Evolutionary conservation across 2,329 filamentous ascomycete genomes (phyloP).

Genomic region (Aquanectria penicillioides): DNA sequence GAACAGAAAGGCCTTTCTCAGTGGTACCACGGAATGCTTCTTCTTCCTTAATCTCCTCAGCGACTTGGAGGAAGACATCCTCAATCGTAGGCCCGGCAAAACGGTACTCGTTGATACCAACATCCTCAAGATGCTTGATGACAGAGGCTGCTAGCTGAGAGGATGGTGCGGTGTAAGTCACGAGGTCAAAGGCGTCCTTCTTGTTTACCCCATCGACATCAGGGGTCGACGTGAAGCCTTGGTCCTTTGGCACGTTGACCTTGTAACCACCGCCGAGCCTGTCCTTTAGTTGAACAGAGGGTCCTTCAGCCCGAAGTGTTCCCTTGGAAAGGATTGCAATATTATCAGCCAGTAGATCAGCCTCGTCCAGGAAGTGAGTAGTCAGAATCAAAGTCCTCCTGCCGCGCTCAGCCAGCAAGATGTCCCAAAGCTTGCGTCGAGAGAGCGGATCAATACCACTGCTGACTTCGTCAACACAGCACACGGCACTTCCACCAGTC

Average conservation of each 20-base stretch:
- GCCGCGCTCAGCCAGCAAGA: slow-evolving; percentile 85
- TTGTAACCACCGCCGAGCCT: slow-evolving; percentile 85
- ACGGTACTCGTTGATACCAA: slow-evolving; percentile 79
- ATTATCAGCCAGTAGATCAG: slow-evolving; percentile 87
- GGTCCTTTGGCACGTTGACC: slow-evolving; percentile 75
- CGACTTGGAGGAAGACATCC: slow-evolving; percentile 88
- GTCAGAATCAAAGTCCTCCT: slow-evolving; percentile 85
- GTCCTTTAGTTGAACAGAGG: slow-evolving; percentile 87
- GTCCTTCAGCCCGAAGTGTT: slow-evolving; percentile 81
- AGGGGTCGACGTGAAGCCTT: slow-evolving; percentile 57
- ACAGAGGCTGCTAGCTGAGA: slow-evolving; percentile 77
- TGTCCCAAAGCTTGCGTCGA: slow-evolving; percentile 92
- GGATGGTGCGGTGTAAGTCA: slow-evolving; percentile 76
- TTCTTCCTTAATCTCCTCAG: slow-evolving; percentile 78
- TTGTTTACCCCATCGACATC: slow-evolving; percentile 66
- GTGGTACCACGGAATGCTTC: slow-evolving; percentile 42
- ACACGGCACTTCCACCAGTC: slow-evolving; percentile 86
- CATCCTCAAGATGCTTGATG: slow-evolving; percentile 73
- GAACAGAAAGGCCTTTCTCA: slow-evolving; percentile 30
- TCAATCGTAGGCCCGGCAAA: slow-evolving; percentile 92
- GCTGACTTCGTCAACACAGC: slow-evolving; percentile 91
- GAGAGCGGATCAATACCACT: slow-evolving; percentile 89
- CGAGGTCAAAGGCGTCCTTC: slow-evolving; percentile 73
- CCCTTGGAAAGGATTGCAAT: slow-evolving; percentile 91
- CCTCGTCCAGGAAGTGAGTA: slow-evolving; percentile 94